Evolutionary conservation across 2,329 filamentous ascomycete genomes (phyloP), one percentile per base, ranked within the genome.

Genomic region (Didymella arachidicola): DNA sequence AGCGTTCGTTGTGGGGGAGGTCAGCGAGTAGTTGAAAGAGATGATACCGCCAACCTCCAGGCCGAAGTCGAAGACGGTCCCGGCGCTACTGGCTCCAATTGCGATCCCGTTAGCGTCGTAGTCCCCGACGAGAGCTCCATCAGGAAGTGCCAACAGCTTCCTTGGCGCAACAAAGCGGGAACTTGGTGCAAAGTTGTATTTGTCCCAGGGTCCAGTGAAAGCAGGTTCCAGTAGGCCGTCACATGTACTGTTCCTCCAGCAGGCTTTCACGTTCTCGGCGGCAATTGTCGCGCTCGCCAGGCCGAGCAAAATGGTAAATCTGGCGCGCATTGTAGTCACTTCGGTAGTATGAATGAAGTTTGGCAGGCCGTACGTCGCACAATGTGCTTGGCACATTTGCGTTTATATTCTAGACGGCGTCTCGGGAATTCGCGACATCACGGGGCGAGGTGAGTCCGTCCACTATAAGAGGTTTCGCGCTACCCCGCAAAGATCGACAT

Each of bases 11-110:
- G 77, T 77, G 11, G 76, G 77, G 4, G 79, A 73, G 3, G 74
- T 76, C 19, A 57, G 10, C 10, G 47, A 25, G 64, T 85, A 87
- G 10, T 78, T 71, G n/a, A 87, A 64, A 3, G 79, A 81, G 5
- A 83, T 73, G 54, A 86, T 81, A 5, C 85, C 85, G 36, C 84
- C 85, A 5, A 87, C 83, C 67, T 87, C 83, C 25, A 80, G 76
- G 4, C 84, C 84, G 67, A 87, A 87, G 69, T 87, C 85, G 56
- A 86, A 84, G 1, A 86, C 81, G 2, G 16, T 34, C 4, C 53
- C 53, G 0, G 39, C 27, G 27, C 42, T 57, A 14, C 10, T 22
- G 51, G 53, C 26, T 22, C 30, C 2, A 14, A 57, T 36, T 0
- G 1, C 22, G 2, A 42, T 41, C 5, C 8, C 26, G 11, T 32